Conservation (phyloP, 108 stramenopile genomes). For the Nitzschia palea region DNA sequence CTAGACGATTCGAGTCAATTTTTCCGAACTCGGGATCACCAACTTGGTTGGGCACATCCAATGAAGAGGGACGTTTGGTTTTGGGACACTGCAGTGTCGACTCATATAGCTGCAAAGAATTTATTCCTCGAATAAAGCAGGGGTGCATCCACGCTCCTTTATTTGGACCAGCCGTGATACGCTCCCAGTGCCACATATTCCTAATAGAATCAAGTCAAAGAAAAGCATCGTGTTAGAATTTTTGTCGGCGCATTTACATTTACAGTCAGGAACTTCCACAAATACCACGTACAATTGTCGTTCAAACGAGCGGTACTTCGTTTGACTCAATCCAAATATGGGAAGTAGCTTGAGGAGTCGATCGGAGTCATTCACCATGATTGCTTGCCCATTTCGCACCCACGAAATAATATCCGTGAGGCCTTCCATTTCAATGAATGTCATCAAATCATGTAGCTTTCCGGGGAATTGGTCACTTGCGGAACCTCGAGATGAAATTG, state of each 20-base stretch:
- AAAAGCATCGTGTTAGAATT: too few relatives aligned
- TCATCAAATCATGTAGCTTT: conserved; percentile 17
- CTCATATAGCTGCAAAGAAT: conserved; percentile 19
- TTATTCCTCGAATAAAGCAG: conserved; percentile 17
- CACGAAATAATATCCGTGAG: conserved; percentile 6
- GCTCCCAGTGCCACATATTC: conserved; percentile 83
- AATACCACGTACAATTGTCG: conserved; percentile 52
- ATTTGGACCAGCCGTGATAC: conserved; percentile 38
- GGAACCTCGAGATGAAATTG: not conserved
- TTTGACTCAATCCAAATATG: conserved; percentile 65
- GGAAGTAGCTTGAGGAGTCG: conserved; percentile 33
- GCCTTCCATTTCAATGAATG: not conserved
- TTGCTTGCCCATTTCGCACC: not conserved
- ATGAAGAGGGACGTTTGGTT: too few relatives aligned
- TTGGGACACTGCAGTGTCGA: too few relatives aligned
- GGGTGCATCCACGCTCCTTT: conserved; percentile 19
- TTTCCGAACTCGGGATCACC: too few relatives aligned
- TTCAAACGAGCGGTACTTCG: conserved; percentile 68
- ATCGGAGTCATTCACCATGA: conserved; percentile 20
- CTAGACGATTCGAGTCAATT: too few relatives aligned
- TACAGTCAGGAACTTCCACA: not conserved
- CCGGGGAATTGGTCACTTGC: conserved; percentile 20
- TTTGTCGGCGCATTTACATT: too few relatives aligned
- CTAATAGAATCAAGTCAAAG: not conserved
- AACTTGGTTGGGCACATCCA: too few relatives aligned